Conservation (phyloP, 768 basidiomycete genomes). For the Royoungia palumana region DNA sequence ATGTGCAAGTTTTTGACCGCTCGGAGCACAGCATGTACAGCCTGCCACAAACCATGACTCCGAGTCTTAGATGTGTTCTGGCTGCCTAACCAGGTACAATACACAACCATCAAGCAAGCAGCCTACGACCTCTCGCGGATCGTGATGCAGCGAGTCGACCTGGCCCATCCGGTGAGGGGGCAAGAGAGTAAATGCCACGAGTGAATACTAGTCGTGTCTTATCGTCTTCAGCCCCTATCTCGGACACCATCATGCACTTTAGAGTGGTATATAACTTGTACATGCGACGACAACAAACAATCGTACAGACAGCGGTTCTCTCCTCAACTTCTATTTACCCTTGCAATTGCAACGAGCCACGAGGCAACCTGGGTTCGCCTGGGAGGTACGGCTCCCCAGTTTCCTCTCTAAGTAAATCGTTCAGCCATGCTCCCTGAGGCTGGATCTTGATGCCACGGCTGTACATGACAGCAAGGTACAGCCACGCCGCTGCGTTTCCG, state of each 20-base stretch:
- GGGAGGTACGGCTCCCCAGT: conserved; percentile 65
- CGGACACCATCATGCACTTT: conserved; percentile 1
- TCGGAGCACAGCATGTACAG: conserved; percentile 2
- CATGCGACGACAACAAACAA: neutral
- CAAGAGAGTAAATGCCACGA: too few relatives aligned
- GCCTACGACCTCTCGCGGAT: too few relatives aligned
- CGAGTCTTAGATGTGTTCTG: too few relatives aligned
- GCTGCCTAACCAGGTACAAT: too few relatives aligned
- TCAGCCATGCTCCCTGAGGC: conserved; percentile 83
- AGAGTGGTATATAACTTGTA: conserved; percentile 7
- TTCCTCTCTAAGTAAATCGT: conserved; percentile 74
- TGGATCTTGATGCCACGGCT: conserved; percentile 69
- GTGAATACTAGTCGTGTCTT: too few relatives aligned
- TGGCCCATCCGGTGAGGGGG: too few relatives aligned
- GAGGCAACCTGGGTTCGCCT: conserved; percentile 71
- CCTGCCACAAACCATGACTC: neutral
- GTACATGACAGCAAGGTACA: conserved; percentile 80
- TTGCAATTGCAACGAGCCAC: conserved; percentile 53
- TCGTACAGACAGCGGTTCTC: conserved; percentile 8
- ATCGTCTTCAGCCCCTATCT: too few relatives aligned
- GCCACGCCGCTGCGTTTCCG: conserved; percentile 67
- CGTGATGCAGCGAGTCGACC: too few relatives aligned
- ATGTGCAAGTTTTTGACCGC: neutral
- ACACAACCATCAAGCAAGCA: too few relatives aligned
- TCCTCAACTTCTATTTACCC: conserved; percentile 12